phyloP scores from a whole-genome alignment of 192 early-diverging fungal genomes.

The Coemansia sp. region DNA sequence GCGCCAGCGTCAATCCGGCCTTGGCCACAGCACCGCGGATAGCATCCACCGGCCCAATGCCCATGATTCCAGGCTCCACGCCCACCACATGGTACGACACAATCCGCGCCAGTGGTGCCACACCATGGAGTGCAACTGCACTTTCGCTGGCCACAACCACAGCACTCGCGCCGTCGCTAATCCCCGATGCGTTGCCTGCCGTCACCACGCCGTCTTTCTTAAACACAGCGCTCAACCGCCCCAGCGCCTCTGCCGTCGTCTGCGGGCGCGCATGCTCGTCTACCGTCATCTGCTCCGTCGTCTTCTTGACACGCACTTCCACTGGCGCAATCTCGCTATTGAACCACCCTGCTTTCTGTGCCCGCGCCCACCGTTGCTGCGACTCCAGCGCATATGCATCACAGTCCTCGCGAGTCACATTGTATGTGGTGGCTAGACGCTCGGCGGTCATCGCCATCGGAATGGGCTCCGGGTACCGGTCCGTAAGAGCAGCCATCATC shows the following conservation, averaged over 20 bases:
- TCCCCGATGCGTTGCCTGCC: constrained; percentile 94
- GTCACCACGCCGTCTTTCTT: constrained; percentile 87
- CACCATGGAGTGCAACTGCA: constrained; percentile 73
- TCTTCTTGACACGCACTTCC: constrained; percentile 75
- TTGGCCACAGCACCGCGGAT: constrained; percentile 81
- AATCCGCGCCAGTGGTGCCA: constrained; percentile 84
- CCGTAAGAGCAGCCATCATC: constrained; percentile 77
- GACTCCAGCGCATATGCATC: constrained; percentile 80
- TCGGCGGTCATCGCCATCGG: constrained; percentile 97
- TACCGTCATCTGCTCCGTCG: constrained; percentile 61
- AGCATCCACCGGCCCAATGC: constrained; percentile 93
- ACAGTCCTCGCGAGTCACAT: constrained; percentile 75
- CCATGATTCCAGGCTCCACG: constrained; percentile 93
- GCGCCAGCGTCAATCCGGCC: constrained; percentile 71
- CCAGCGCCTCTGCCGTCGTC: constrained; percentile 74
- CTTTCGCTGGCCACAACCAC: constrained; percentile 83
- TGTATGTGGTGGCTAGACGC: constrained; percentile 83
- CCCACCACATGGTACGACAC: constrained; percentile 83
- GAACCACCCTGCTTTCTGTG: constrained; percentile 75
- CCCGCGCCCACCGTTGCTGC: constrained; percentile 87
- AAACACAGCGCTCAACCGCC: constrained; percentile 84
- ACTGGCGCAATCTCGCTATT: constrained; percentile 80
- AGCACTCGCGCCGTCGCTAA: constrained; percentile 90
- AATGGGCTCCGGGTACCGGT: constrained; percentile 76
- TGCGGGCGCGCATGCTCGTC: constrained; percentile 94